Conservation (phyloP, 2,329 filamentous ascomycete species). For the Chrysosporium keratinophilum region DNA sequence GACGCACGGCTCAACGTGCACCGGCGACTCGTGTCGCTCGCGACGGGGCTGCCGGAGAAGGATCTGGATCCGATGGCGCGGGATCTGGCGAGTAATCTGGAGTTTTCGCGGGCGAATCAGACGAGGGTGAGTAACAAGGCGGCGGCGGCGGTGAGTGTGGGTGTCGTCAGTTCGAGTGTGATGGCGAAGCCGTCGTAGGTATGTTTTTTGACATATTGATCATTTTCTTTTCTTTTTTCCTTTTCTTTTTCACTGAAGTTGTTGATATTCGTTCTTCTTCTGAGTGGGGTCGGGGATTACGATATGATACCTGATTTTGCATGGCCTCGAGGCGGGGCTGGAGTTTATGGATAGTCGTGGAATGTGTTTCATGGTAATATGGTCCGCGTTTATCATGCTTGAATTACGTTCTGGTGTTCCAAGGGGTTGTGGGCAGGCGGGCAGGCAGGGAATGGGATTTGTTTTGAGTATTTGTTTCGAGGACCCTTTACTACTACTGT, state of each 20-base stretch:
- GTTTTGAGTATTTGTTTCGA: neutral
- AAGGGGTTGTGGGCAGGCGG: neutral
- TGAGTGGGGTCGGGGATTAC: too few species aligned
- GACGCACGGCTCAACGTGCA: conserved; percentile 40
- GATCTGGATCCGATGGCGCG: conserved; percentile 39
- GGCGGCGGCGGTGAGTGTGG: too few species aligned
- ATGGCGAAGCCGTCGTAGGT: too few species aligned
- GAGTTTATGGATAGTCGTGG: neutral
- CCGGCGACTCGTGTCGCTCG: conserved; percentile 38
- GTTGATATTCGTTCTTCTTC: too few species aligned
- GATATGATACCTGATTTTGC: neutral
- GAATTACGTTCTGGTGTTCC: neutral
- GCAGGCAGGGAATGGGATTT: neutral
- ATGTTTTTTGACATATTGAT: neutral
- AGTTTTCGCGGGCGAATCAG: conserved; percentile 35
- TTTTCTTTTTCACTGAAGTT: neutral
- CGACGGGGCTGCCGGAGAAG: conserved; percentile 39
- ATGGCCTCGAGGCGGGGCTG: neutral
- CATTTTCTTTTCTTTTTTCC: neutral
- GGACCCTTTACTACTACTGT: neutral
- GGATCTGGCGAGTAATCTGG: conserved; percentile 37
- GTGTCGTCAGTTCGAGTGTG: neutral
- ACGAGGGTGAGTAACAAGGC: neutral
- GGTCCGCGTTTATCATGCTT: neutral
- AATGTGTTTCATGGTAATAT: neutral